A percentile compares a stretch with the other conserved stretches of the same genome.
phyloP scores from a whole-genome alignment of 768 basidiomycete genomes.

The Dacryopinax spathularia region DNA sequence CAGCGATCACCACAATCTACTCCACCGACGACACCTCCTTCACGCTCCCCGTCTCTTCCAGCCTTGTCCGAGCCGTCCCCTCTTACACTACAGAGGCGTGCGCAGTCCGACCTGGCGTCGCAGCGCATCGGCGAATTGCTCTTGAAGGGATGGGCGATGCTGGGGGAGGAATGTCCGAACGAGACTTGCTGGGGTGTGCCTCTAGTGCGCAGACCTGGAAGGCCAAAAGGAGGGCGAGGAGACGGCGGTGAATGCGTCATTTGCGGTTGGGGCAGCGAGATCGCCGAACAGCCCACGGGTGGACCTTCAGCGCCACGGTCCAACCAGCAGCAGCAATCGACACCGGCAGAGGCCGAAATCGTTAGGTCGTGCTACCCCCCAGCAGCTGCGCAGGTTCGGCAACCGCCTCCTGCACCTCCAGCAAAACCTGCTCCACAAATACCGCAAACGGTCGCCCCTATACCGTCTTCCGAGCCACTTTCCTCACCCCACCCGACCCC shows the following conservation, averaged over 20 bases:
- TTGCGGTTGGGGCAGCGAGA: not conserved
- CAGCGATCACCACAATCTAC: not conserved
- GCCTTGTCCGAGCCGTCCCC: not conserved
- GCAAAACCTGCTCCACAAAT: no score
- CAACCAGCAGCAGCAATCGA: no score
- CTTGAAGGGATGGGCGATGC: conserved; percentile 75
- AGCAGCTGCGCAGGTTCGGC: no score
- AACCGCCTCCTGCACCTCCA: no score
- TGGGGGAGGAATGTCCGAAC: conserved; percentile 73
- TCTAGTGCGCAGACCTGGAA: conserved; percentile 55
- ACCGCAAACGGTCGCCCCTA: no score
- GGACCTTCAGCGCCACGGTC: not conserved
- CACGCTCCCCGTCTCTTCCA: not conserved
- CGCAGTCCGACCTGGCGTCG: conserved; percentile 70
- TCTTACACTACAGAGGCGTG: conserved; percentile 43
- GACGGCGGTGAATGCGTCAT: not conserved
- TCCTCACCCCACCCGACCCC: not conserved
- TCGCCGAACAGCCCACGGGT: not conserved
- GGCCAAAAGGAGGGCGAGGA: conserved; percentile 21
- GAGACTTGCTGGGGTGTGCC: conserved; percentile 60
- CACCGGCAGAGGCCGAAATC: no score
- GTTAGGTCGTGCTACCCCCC: no score
- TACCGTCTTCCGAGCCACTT: no score
- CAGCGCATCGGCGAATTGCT: conserved; percentile 63
- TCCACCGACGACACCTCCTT: not conserved